Conservation (phyloP, 176 grass and related monocot genomes). For the Cocos nucifera region DNA sequence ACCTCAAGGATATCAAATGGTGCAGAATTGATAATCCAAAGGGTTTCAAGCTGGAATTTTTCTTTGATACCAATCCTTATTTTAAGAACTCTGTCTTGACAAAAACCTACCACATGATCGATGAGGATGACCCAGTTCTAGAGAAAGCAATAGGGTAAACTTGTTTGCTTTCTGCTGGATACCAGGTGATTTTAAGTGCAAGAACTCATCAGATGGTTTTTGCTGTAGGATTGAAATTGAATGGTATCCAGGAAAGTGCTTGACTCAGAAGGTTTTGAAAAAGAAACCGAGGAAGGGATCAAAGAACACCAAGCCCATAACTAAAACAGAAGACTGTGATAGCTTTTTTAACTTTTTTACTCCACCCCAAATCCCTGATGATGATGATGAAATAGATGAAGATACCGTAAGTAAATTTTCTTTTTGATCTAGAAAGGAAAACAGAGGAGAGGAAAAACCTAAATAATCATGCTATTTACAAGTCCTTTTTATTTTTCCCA, state of each 20-base stretch:
- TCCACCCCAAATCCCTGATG: conserved; percentile 87
- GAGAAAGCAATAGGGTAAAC: conserved; percentile 88
- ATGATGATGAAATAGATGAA: conserved; percentile 84
- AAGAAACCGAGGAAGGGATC: conserved; percentile 95
- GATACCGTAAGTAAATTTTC: conserved; percentile 51
- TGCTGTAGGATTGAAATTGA: conserved; percentile 70
- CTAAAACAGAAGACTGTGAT: conserved; percentile 82
- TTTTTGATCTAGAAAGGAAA: not conserved
- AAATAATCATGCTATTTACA: too few relatives aligned
- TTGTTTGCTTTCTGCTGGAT: too few relatives aligned
- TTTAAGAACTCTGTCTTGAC: conserved; percentile 84
- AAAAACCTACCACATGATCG: conserved; percentile 91
- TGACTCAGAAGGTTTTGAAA: conserved; percentile 89
- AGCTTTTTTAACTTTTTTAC: conserved; percentile 99
- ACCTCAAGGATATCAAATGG: conserved; percentile 94
- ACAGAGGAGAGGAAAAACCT: too few relatives aligned
- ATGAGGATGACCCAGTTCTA: conserved; percentile 90
- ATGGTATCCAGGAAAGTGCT: conserved; percentile 76
- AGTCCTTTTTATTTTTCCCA: not conserved
- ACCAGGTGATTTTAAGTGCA: not conserved
- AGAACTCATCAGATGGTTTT: not conserved
- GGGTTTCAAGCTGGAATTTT: conserved; percentile 95
- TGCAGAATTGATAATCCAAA: conserved; percentile 53
- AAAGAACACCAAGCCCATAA: conserved; percentile 78
- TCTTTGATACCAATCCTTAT: conserved; percentile 69